Base-by-base conservation (phyloP, 2,329 filamentous ascomycete species). In the Setomelanomma holmii region DNA sequence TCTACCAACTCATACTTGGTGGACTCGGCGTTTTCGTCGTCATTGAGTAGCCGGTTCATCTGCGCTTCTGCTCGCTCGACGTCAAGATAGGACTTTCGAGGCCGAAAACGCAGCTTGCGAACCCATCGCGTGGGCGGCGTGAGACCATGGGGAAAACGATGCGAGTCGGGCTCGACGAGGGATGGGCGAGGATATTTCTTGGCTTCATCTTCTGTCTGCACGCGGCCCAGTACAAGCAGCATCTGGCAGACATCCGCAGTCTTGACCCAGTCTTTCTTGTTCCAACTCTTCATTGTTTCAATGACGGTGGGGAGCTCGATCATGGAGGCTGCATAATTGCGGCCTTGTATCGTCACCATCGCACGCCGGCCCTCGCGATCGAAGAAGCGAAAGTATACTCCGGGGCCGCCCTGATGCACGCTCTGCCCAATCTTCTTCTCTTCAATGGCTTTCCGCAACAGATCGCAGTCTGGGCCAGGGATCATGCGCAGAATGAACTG, bases 241-340 rank as follows among this genome's bases (percentile, higher is more conserved):
- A 96, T 96, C 77, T 96, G 91, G 62, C 89, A 91, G 27, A 96
- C 85, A 68, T 96, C 92, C 24, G 90, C 89, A 7, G 90, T 89
- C 77, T 96, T 96, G 79, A 93, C 91, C 80, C 93, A 91, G 16
- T 87, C 72, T 67, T 90, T 91, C 67, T 88, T 88, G 71, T 96
- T 92, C 90, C 91, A 96, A 53, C 89, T 93, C 80, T 96, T 96
- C 89, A 95, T 92, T 6, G 87, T 89, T 71, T 96, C 92, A 4
- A 93, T 87, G 51, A 96, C 90, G 53, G 90, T 95, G 0, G 92
- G 92, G 24, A 96, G 77, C 64, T 96, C 91, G 7, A 96, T 87
- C 72, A 96, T 80, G 17, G 88, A 84, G 20, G 89, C 91, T 0
- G 90, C 92, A 70, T 91, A 96, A 42, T 84, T 80, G 45, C 85